Conservation (phyloP, 345 rosid species). For the Erucastrum elatum region DNA sequence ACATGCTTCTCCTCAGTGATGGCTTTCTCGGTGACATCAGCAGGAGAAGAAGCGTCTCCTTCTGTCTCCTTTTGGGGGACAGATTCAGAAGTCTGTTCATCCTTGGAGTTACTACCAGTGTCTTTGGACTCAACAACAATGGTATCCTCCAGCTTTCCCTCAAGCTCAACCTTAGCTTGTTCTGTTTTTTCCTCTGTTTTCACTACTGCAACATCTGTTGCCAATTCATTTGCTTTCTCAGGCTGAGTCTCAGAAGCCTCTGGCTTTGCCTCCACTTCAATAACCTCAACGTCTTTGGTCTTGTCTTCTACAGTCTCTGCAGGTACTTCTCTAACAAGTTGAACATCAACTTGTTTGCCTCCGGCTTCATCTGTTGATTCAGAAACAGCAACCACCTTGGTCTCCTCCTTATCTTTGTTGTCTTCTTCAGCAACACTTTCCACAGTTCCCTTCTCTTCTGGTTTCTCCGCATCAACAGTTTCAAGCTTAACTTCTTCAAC, state of each 20-base stretch:
- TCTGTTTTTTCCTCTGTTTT: slow-evolving; percentile 28
- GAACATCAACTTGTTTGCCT: slow-evolving; percentile 31
- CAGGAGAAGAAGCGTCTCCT: slow-evolving; percentile 1
- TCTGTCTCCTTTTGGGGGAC: slow-evolving; percentile 13
- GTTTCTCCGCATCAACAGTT: slow-evolving; percentile 4
- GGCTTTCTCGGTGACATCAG: slow-evolving; percentile 23
- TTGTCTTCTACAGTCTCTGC: slow-evolving; percentile 20
- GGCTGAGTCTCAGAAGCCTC: slow-evolving; percentile 21
- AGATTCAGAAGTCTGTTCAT: slow-evolving; percentile 6
- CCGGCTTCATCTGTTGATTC: slow-evolving; percentile 15
- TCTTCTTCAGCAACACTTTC: slow-evolving; percentile 14
- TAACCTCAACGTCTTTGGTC: slow-evolving; percentile 20
- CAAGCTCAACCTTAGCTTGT: slow-evolving; percentile 21
- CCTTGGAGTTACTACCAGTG: not conserved
- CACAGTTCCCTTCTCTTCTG: slow-evolving; percentile 15
- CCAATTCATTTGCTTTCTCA: slow-evolving; percentile 15
- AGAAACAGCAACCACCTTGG: slow-evolving; percentile 4
- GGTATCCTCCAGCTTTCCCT: slow-evolving; percentile 15
- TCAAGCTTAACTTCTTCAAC: slow-evolving; percentile 22
- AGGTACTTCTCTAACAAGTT: slow-evolving; percentile 20
- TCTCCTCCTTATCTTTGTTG: slow-evolving; percentile 26
- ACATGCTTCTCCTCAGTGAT: slow-evolving; percentile 31
- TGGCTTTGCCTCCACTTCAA: slow-evolving; percentile 23
- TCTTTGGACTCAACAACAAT: slow-evolving; percentile 18
- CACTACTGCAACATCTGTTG: not conserved